phyloP scores from a whole-genome alignment of 352 stramenopile genomes.

The Pythium sp. region DNA sequence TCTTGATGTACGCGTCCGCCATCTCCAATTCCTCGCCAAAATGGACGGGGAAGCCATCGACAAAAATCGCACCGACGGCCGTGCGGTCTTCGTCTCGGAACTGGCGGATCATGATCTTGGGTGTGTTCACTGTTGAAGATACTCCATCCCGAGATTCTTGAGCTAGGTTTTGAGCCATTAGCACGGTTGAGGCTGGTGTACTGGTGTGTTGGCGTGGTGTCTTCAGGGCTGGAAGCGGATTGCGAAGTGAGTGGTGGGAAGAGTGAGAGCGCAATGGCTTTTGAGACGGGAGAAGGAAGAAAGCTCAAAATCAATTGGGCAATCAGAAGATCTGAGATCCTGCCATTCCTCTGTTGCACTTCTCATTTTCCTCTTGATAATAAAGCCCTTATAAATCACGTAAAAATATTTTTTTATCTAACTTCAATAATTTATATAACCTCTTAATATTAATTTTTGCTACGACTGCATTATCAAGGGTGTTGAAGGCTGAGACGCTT shows the following conservation, averaged over 20 bases:
- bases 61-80: conserved; percentile 13
- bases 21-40: background rate
- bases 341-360: too few relatives aligned
- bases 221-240: background rate
- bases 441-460: too few relatives aligned
- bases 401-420: too few relatives aligned
- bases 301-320: too few relatives aligned
- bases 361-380: too few relatives aligned
- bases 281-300: background rate
- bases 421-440: too few relatives aligned
- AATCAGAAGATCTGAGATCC: too few relatives aligned
- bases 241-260: background rate
- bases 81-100: conserved; percentile 8
- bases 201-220: background rate
- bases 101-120: conserved; percentile 17
- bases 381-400: too few relatives aligned
- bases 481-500: background rate
- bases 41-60: conserved; percentile 12
- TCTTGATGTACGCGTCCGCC: conserved; percentile 10
- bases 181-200: background rate
- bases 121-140: background rate
- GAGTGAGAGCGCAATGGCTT: background rate
- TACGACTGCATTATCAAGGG: too few relatives aligned
- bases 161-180: background rate
- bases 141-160: background rate